phyloP scores from a whole-genome alignment of 2,329 filamentous ascomycete genomes.

The Atkinsonella texensis region DNA sequence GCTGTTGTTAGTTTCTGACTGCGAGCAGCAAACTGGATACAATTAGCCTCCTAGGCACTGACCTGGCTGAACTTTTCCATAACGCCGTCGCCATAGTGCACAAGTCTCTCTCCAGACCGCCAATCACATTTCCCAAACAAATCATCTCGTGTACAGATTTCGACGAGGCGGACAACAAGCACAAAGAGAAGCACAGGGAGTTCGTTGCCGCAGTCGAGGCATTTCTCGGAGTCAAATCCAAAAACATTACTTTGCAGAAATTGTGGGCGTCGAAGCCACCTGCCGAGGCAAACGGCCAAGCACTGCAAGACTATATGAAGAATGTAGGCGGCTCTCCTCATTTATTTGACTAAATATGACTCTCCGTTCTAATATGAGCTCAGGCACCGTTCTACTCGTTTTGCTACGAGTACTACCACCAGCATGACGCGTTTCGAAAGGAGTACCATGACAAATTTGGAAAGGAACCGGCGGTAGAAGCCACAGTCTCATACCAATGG shows the following conservation, averaged over 20 bases:
- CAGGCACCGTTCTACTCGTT: slow-evolving; percentile 20
- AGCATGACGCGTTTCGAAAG: slow-evolving; percentile 17
- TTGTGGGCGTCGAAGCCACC: slow-evolving; percentile 14
- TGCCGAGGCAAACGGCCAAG: slow-evolving; percentile 9
- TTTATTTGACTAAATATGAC: not conserved
- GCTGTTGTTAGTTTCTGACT: not conserved
- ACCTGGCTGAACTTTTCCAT: slow-evolving; percentile 14
- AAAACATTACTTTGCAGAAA: slow-evolving; percentile 10
- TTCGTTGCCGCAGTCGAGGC: slow-evolving; percentile 17
- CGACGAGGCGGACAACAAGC: not conserved
- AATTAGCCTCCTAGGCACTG: slow-evolving; percentile 14
- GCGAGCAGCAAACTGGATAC: slow-evolving; percentile 11
- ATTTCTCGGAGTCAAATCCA: slow-evolving; percentile 9
- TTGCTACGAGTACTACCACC: slow-evolving; percentile 22
- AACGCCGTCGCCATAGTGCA: slow-evolving; percentile 10
- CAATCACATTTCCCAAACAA: slow-evolving; percentile 6
- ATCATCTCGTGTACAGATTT: slow-evolving; percentile 18
- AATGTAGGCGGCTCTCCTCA: slow-evolving; percentile 12
- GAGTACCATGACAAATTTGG: slow-evolving; percentile 15
- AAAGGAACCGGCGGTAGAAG: slow-evolving; percentile 17
- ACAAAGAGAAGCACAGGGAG: slow-evolving; percentile 7
- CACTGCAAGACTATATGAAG: slow-evolving; percentile 17
- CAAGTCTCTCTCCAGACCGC: not conserved
- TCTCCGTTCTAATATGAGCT: not conserved
- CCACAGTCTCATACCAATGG: slow-evolving; percentile 18